Base-by-base conservation (phyloP, 768 basidiomycete genomes). In the Collybia nuda region DNA sequence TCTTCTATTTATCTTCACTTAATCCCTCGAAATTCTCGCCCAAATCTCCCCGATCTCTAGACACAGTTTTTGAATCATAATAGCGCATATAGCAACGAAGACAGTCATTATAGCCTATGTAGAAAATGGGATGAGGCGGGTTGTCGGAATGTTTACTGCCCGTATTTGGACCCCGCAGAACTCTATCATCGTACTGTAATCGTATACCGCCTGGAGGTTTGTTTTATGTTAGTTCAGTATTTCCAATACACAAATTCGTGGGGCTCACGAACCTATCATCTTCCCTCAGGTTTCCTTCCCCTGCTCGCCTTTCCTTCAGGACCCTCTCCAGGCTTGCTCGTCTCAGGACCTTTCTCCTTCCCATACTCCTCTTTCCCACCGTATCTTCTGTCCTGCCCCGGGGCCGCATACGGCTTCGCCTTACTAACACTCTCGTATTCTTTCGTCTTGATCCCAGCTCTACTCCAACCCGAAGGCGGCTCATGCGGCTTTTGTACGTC, bases 401-500 rank as follows among this genome's bases (percentile, higher is more conserved):
- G 62, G 1, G 58, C 62, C 3, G 55, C 53, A 47, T 72, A 71
- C 0, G 69, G 67, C 52, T 63, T 55, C 47, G 61, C 57, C 40
- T 72, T 72, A 39, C 67, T 62, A 17, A 62, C 58, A 23, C 53
- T 59, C 44, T 57, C 50, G 47, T 73, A 72, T 41, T 69, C 71
- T 11, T 70, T 72, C 26, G 71, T 70, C 48, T 66, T 61, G 28
- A 62, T 62, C 2, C 72, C 73, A 1, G 70, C 70, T n/a, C 64
- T 65, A 49, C 73, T 80, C 68, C 68, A 80, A 0, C 75, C 74
- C 3, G 78, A 73, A 6, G 78, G 75, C 2, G 76, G 66, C 48
- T 82, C 80, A 49, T 79, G 68, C 2, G 81, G 78, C 29, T 72
- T 72, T 58, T 80, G 73, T 0, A 69, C 74, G 2, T 63, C 64